Evolutionary conservation across 306 rosid species (phyloP).

Genomic region (Vigna trinervia): DNA sequence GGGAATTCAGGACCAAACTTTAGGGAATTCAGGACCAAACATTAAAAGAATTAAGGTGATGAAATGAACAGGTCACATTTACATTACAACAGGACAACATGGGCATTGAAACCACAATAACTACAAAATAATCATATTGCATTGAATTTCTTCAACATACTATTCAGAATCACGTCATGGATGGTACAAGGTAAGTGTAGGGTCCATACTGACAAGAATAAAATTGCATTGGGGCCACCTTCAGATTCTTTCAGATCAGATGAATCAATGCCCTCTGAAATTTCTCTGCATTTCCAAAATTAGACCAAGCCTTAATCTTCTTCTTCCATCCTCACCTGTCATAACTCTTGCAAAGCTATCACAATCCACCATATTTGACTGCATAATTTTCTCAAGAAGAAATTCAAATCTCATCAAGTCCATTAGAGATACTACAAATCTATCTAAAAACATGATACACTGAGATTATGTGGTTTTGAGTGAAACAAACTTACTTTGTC

Average conservation of each 20-base stretch:
- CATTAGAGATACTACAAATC: too few relatives aligned
- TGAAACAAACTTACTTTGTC: too few relatives aligned
- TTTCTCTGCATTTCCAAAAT: not conserved
- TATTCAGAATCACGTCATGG: not conserved
- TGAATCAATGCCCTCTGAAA: conserved; percentile 4
- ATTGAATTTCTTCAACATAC: not conserved
- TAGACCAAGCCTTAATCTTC: conserved; percentile 1
- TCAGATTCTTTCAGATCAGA: conserved; percentile 9
- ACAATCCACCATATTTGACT: conserved; percentile 44
- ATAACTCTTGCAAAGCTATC: not conserved
- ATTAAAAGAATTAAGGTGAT: too few relatives aligned
- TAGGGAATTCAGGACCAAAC: not conserved
- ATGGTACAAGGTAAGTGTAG: conserved; percentile 21
- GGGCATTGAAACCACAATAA: not conserved
- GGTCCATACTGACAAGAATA: conserved; percentile 35
- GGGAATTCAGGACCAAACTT: not conserved
- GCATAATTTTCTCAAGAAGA: not conserved
- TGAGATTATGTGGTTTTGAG: too few relatives aligned
- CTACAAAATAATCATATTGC: not conserved
- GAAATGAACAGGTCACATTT: not conserved
- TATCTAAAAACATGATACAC: too few relatives aligned
- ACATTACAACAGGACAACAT: too few relatives aligned
- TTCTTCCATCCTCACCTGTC: conserved; percentile 19
- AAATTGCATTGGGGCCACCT: conserved; percentile 38
- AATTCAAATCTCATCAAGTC: too few relatives aligned